Conservation (phyloP, 2,329 filamentous ascomycete genomes). For the Neopestalotiopsis rosae region DNA sequence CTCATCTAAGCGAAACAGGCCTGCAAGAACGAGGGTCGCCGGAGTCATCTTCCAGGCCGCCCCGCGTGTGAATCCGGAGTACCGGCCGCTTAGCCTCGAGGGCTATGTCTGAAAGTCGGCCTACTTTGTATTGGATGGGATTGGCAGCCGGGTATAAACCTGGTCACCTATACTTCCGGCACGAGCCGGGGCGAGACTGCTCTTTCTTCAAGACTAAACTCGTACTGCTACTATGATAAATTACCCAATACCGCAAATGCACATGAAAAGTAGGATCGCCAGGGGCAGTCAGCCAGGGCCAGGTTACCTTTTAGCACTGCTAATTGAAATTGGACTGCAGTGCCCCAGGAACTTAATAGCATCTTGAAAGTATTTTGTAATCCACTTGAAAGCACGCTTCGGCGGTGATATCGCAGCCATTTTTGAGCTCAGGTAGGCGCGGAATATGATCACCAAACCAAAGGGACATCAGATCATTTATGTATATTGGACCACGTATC, state of each 20-base stretch:
- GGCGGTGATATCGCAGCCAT: conserved; percentile 1
- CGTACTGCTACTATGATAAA: background rate
- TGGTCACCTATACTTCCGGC: background rate
- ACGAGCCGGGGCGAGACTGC: background rate
- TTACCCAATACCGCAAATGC: conserved; percentile 6
- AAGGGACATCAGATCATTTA: background rate
- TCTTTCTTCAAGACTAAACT: background rate
- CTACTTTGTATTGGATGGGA: background rate
- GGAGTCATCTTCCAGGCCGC: background rate
- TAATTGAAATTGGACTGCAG: background rate
- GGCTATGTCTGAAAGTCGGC: background rate
- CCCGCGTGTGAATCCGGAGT: background rate
- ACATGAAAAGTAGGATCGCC: conserved; percentile 18
- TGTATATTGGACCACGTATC: conserved; percentile 7
- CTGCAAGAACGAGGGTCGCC: background rate
- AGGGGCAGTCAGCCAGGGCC: conserved; percentile 6
- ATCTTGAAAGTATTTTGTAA: background rate
- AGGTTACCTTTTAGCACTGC: background rate
- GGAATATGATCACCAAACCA: conserved; percentile 3
- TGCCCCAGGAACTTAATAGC: background rate
- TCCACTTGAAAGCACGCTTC: background rate
- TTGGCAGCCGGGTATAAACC: background rate
- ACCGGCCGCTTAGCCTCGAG: background rate
- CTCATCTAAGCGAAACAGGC: background rate
- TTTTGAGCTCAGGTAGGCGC: conserved; percentile 8